These are phyloP conservation scores for Babesia divergens DNA, from an alignment of 169 alveolate genomes.

Conservation along the genomic window DNA sequence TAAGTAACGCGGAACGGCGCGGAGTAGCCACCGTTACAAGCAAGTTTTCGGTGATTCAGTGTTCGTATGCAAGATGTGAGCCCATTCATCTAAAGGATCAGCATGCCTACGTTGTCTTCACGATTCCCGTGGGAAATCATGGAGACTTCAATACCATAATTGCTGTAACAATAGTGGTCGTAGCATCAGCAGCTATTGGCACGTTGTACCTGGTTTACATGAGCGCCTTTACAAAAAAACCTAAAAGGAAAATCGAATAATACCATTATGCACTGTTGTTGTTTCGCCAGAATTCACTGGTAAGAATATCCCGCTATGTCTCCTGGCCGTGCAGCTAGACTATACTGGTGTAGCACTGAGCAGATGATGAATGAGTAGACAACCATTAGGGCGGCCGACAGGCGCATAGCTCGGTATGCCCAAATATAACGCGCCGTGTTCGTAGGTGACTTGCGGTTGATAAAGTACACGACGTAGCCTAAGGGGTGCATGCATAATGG, in stretches of 20 bases:
- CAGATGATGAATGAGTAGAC: constrained; percentile 37
- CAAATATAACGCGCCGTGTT: constrained; percentile 36
- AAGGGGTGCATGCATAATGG: neutral
- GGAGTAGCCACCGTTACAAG: constrained; percentile 38
- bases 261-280: neutral
- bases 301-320: constrained; percentile 47
- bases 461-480: constrained; percentile 45
- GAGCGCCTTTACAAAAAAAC: neutral
- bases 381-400: constrained; percentile 45
- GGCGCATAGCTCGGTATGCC: constrained; percentile 48
- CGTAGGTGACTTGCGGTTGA: neutral
- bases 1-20: constrained; percentile 27
- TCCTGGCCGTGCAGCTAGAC: neutral
- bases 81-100: constrained; percentile 14
- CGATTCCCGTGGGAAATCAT: constrained; percentile 44
- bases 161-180: constrained; percentile 7
- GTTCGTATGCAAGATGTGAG: constrained; percentile 1
- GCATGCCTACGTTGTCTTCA: constrained; percentile 21
- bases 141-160: constrained; percentile 1
- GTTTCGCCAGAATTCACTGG: neutral
- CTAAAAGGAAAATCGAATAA: neutral
- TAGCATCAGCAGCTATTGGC: constrained; percentile 1
- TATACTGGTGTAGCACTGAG: constrained; percentile 36
- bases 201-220: constrained; percentile 14
- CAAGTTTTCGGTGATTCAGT: constrained; percentile 14